Evolutionary conservation across 2,329 filamentous ascomycete species (phyloP).

Genomic region (Diaporthe longicolla): DNA sequence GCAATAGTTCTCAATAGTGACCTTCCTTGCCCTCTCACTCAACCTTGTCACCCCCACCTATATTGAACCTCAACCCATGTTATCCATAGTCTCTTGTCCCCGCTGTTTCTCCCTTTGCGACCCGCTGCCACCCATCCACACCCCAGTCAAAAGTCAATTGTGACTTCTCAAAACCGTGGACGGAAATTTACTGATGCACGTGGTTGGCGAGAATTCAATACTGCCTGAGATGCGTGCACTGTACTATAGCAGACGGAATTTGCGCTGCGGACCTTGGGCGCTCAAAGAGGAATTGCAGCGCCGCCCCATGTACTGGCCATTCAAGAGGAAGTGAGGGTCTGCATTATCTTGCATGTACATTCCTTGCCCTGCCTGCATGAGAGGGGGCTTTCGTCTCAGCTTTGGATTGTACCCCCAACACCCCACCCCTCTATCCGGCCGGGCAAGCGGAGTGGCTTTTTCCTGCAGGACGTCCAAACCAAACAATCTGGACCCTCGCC

Average conservation of each 20-base stretch:
- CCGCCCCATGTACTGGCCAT: not conserved
- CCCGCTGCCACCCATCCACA: not conserved
- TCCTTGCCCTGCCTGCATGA: constrained; percentile 29
- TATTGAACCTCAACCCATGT: constrained; percentile 22
- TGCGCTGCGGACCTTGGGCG: not conserved
- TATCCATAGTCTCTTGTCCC: not conserved
- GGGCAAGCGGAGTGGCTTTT: constrained; percentile 6
- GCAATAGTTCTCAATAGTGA: not conserved
- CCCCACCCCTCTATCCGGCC: constrained; percentile 1
- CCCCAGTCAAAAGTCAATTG: not conserved
- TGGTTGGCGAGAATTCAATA: not conserved
- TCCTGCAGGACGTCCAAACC: constrained; percentile 14
- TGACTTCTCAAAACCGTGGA: constrained; percentile 1
- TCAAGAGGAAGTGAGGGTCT: not conserved
- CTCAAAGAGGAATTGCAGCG: not conserved
- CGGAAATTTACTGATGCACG: not conserved
- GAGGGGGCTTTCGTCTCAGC: constrained; percentile 36
- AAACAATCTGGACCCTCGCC: constrained; percentile 16
- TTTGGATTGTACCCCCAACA: constrained; percentile 6
- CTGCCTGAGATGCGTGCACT: not conserved
- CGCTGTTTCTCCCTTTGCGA: not conserved
- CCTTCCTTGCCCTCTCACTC: not conserved
- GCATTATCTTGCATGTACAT: constrained; percentile 11
- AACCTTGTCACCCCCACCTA: constrained; percentile 11
- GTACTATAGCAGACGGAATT: not conserved